Evolutionary conservation across 1,284 basidiomycete species (phyloP).

Genomic region (Fomitiporia mediterranea): DNA sequence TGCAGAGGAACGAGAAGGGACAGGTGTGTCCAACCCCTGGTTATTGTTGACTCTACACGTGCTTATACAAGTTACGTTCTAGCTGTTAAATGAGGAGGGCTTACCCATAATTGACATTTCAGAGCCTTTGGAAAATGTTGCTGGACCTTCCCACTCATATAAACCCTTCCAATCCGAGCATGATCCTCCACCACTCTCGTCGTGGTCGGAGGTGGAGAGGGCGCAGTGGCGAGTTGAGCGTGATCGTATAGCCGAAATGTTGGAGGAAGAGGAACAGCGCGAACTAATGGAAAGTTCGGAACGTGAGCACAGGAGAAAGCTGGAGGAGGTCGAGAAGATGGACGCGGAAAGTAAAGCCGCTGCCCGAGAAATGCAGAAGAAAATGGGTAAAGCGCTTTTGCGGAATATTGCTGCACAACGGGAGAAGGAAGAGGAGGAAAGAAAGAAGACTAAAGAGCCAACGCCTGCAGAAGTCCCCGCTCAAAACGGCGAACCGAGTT

Average conservation of each 20-base stretch:
- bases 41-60: conserved; percentile 4
- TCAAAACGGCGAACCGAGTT: conserved; percentile 23
- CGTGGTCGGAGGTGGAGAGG: conserved; percentile 44
- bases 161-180: conserved; percentile 33
- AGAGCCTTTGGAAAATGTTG: conserved; percentile 40
- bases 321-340: conserved; percentile 39
- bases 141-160: conserved; percentile 19
- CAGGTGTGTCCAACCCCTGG: conserved; percentile 47
- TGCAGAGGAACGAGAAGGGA: conserved; percentile 48
- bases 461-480: background rate
- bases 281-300: conserved; percentile 40
- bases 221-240: conserved; percentile 43
- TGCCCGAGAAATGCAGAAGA: conserved; percentile 62
- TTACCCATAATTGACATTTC: conserved; percentile 72
- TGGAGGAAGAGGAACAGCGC: conserved; percentile 63
- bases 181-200: conserved; percentile 42
- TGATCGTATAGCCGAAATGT: conserved; percentile 57
- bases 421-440: conserved; percentile 35
- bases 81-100: conserved; percentile 72
- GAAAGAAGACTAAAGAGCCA: conserved; percentile 28
- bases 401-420: conserved; percentile 40
- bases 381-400: conserved; percentile 68
- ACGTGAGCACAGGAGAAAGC: conserved; percentile 39
- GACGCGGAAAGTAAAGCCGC: conserved; percentile 51
- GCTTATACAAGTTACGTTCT: conserved; percentile 21